Evolutionary conservation across 2,329 filamentous ascomycete genomes (phyloP), one percentile per base, ranked within the genome.

Genomic region (Penicillium hesseltinei): DNA sequence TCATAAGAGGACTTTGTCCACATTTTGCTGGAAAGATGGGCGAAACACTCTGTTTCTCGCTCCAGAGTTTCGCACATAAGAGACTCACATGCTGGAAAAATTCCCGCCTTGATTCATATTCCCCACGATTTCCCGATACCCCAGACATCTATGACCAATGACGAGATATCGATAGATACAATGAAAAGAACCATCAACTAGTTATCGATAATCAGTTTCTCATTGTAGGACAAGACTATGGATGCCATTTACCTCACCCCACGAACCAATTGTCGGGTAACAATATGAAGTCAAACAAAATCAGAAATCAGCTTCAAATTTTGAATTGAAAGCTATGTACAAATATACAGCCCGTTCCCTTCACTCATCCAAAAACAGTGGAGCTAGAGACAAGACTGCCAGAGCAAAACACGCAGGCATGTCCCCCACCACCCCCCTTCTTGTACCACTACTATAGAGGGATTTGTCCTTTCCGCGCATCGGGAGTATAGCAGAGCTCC

Each of bases 321-420:
- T 46, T 54, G 59, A 54, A 59, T 62, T 65, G 49, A 58, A 55
- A 61, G 55, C 58, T 65, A 66, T 66, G 53, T 66, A 66, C 64
- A 66, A 29, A 58, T 62, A 52, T 55, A 57, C 50, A 61, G 27
- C 29, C 48, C 23, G 46, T 47, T 13, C 44, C 39, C 35, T 46
- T 46, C 29, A 44, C 25, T 21, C 5, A 17, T 38, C 50, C 15
- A 27, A 43, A 45, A 47, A 38, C 10, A 36, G 54, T 49, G 21
- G 56, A 54, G 48, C 15, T 29, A 36, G 33, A 47, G 19, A 47
- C 21, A n/a, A 35, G 21, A 53, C 33, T 13, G 21, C 9, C 35
- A 25, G 23, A 19, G 11, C 19, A 33, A 35, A 52, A 47, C n/a
- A 23, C 9, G 13, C 31, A 36, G 17, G 11, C 23, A 36, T 23